Evolutionary conservation across 2,329 filamentous ascomycete species (phyloP).

Genomic region (Tolypocladium paradoxum): DNA sequence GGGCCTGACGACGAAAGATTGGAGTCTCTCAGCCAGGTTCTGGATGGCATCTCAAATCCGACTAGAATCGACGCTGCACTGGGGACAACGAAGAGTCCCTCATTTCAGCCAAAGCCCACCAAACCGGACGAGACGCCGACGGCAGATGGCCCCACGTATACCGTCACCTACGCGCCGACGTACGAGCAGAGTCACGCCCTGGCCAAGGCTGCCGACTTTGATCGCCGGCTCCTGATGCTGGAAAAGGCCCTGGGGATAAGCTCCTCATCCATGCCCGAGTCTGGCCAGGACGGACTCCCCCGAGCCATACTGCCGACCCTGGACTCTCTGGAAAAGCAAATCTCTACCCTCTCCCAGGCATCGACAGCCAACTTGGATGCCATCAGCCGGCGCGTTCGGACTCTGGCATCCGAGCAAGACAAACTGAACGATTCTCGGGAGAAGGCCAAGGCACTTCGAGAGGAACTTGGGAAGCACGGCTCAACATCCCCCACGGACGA

Average conservation of each 20-base stretch:
- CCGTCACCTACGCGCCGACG: conserved; percentile 50
- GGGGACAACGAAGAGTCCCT: conserved; percentile 5
- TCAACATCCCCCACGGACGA: conserved; percentile 34
- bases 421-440: conserved; percentile 55
- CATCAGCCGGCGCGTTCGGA: conserved; percentile 57
- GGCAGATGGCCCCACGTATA: conserved; percentile 41
- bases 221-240: conserved; percentile 65
- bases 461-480: conserved; percentile 40
- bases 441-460: conserved; percentile 50
- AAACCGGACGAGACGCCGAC: conserved; percentile 9
- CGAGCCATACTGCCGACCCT: conserved; percentile 74
- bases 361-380: conserved; percentile 64
- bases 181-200: conserved; percentile 63
- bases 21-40: conserved; percentile 56
- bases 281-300: conserved; percentile 43
- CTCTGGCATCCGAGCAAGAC: conserved; percentile 63
- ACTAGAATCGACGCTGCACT: conserved; percentile 6
- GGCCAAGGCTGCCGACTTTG: conserved; percentile 77
- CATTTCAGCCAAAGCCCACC: conserved; percentile 7
- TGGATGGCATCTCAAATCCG: conserved; percentile 51
- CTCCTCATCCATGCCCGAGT: conserved; percentile 53
- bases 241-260: conserved; percentile 76
- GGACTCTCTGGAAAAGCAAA: conserved; percentile 68
- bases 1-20: conserved; percentile 26
- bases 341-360: conserved; percentile 63